These are phyloP conservation scores for Sechiopsis laciniata DNA, from an alignment of 306 rosid genomes.

Conservation along the genomic window DNA sequence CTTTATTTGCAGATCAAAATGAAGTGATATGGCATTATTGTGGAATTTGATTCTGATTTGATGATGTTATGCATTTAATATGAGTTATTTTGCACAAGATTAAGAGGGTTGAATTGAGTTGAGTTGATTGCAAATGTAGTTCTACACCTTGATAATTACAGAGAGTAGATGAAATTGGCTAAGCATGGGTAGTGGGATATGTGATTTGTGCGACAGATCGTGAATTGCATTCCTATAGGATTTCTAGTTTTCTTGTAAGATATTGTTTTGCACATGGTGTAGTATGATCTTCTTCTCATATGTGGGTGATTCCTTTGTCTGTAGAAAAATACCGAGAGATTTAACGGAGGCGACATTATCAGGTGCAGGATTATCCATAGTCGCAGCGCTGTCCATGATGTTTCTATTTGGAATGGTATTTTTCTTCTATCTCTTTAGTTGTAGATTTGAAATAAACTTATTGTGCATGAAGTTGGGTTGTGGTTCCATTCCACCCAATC, in stretches of 20 bases:
- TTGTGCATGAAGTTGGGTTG: not conserved
- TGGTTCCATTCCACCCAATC: not conserved
- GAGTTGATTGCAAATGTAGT: not conserved
- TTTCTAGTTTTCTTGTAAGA: not conserved
- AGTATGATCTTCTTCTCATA: not conserved
- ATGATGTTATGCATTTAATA: not conserved
- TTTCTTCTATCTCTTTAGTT: slow-evolving; percentile 17
- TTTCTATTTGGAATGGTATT: slow-evolving; percentile 97
- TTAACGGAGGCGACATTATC: slow-evolving; percentile 91
- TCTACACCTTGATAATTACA: not conserved
- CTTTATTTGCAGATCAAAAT: not conserved
- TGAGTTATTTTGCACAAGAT: not conserved
- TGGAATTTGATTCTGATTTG: not conserved
- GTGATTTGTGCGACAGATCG: not conserved
- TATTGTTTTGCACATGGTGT: not conserved
- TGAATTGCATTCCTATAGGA: not conserved
- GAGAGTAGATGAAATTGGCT: not conserved
- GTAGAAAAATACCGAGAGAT: slow-evolving; percentile 97
- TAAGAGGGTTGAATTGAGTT: not conserved
- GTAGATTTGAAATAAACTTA: not conserved
- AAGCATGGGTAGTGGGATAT: slow-evolving; percentile 7
- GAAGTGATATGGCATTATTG: not conserved
- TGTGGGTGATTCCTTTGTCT: slow-evolving; percentile 23
- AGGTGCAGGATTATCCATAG: slow-evolving; percentile 86
- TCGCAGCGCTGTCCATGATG: slow-evolving; percentile 76